These are phyloP conservation scores for Kingdonia uniflora DNA, from an alignment of 164 flowering plant genomes.

Conservation along the genomic window DNA sequence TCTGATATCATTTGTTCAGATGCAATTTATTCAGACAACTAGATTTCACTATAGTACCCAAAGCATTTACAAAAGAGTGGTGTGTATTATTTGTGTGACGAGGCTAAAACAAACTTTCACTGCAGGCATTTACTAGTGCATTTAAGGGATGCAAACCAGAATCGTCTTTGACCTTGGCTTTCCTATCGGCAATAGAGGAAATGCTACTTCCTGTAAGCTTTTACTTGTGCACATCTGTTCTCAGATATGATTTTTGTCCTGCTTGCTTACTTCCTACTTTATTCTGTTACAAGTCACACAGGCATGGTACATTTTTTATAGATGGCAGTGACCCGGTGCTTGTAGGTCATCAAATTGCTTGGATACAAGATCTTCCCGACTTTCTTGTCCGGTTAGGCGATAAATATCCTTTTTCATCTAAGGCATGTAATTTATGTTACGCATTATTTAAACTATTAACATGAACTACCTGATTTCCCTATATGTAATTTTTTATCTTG, in stretches of 20 bases:
- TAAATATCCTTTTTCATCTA: slow-evolving; percentile 35
- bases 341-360: slow-evolving; percentile 28
- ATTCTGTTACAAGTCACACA: slow-evolving; percentile 16
- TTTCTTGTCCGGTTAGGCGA: slow-evolving; percentile 52
- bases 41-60: not conserved
- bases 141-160: slow-evolving; percentile 48
- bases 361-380: slow-evolving; percentile 62
- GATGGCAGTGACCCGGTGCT: slow-evolving; percentile 38
- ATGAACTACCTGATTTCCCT: not conserved
- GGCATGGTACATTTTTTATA: slow-evolving; percentile 14
- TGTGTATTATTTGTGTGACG: too few species aligned
- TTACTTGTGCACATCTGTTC: not conserved
- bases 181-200: slow-evolving; percentile 57
- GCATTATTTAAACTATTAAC: not conserved
- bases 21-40: too few species aligned
- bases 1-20: too few species aligned
- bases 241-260: not conserved
- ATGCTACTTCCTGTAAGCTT: slow-evolving; percentile 63
- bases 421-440: slow-evolving; percentile 33
- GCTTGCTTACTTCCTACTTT: not conserved
- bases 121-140: slow-evolving; percentile 73
- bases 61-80: not conserved
- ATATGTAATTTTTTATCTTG: not conserved
- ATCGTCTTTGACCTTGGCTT: slow-evolving; percentile 56
- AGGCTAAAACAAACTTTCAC: not conserved